A percentile compares a stretch with the other conserved stretches of the same genome.
Conservation (phyloP, 2,329 filamentous ascomycete species). For the Allantophomopsis cytisporea region DNA sequence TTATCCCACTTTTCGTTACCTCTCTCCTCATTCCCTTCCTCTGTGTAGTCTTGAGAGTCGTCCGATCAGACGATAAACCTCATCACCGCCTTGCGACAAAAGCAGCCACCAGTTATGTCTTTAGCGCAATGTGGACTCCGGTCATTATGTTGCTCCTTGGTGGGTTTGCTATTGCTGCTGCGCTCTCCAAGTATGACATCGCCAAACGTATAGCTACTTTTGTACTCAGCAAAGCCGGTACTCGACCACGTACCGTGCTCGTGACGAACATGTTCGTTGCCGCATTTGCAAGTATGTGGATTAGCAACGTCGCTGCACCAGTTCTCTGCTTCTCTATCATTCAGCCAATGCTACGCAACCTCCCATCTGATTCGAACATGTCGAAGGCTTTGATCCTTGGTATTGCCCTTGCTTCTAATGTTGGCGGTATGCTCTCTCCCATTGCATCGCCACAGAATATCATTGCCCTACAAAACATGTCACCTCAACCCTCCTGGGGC, state of each 20-base stretch:
- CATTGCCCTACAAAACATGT: slow-evolving; percentile 92
- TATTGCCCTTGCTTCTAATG: slow-evolving; percentile 88
- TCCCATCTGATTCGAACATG: slow-evolving; percentile 83
- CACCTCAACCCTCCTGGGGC: slow-evolving; percentile 80
- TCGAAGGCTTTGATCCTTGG: slow-evolving; percentile 90
- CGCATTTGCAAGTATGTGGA: slow-evolving; percentile 97
- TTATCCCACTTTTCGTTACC: slow-evolving; percentile 93
- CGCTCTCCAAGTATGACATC: slow-evolving; percentile 92
- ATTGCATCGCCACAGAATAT: slow-evolving; percentile 98
- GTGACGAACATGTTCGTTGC: slow-evolving; percentile 98
- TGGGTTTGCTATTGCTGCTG: slow-evolving; percentile 90
- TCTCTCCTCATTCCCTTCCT: slow-evolving; percentile 89
- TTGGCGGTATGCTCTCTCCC: slow-evolving; percentile 90
- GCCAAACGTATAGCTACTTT: slow-evolving; percentile 96
- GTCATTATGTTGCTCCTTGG: slow-evolving; percentile 97
- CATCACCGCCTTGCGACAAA: slow-evolving; percentile 64
- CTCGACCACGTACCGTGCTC: slow-evolving; percentile 75
- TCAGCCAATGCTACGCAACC: slow-evolving; percentile 89
- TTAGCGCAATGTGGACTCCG: slow-evolving; percentile 96
- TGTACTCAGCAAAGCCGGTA: slow-evolving; percentile 90
- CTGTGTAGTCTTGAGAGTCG: slow-evolving; percentile 74
- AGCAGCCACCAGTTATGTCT: slow-evolving; percentile 70
- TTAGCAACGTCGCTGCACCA: slow-evolving; percentile 93
- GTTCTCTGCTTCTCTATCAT: slow-evolving; percentile 97
- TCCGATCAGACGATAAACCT: slow-evolving; percentile 61